Evolutionary conservation across 345 rosid genomes (phyloP), one percentile per base, ranked within the genome.

Genomic region (Gynandropsis gynandra): DNA sequence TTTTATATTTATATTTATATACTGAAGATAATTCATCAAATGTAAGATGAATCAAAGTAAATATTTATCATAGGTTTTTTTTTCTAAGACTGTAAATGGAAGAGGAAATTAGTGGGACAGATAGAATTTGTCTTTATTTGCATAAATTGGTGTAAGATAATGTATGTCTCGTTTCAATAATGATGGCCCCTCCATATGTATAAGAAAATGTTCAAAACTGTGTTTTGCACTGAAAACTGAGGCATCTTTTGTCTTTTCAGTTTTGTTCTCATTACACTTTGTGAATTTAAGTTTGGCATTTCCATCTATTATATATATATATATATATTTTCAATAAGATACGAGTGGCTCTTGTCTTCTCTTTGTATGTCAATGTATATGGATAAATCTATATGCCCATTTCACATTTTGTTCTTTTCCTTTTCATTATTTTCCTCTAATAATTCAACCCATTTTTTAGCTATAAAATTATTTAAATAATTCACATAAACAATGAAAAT

Each of bases 201-300:
- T 24, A 24, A 24, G 29, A 24, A 24, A 24, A 24, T 24, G 29
- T 24, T 24, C 29, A 24, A n/a, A 24, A 24, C 50, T 65, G 56
- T 47, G 70, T 52, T 59, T 52, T 58, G 40, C 64, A 58, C 70
- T 66, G 70, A 66, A 59, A 59, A 11, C 57, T 17, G 61, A 53
- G 40, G 61, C 42, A 16, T 24, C 29, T 24, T 24, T 47, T 12
- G 53, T 56, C 59, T 54, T 59, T 66, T 66, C 65, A 49, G 29
- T 42, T 66, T 59, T 59, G 61, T 66, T 53, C 47, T 54, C 41
- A 59, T 54, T 42, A 53, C 24, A 41, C 35, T 15, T 47, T 16
- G 61, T 47, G 41, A 52, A 39, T 33, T 46, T 37, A 1, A 7
- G 9, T 52, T 59, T 65, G 55, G 29, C 29, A 24, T 5, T 24